A percentile compares a stretch with the other conserved stretches of the same genome.
These are phyloP conservation scores for Sporisorium graminicola DNA, from an alignment of 1,284 basidiomycete genomes.

Conservation along the genomic window DNA sequence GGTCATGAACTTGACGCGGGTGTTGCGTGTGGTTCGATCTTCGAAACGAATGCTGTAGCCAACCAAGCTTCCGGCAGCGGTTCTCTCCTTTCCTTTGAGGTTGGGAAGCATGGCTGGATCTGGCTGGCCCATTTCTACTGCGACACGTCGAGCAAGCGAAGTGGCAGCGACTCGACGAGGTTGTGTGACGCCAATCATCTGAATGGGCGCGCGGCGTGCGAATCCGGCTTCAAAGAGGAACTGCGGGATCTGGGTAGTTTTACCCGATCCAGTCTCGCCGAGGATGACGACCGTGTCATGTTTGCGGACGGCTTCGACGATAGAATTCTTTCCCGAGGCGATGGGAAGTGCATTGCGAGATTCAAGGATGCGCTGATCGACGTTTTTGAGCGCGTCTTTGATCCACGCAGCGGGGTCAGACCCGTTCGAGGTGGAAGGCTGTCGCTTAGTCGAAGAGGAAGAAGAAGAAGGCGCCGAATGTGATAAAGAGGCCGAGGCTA, in stretches of 20 bases:
- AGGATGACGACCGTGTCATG: slow-evolving; percentile 92
- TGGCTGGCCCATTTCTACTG: slow-evolving; percentile 80
- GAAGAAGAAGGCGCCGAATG: slow-evolving; percentile 12
- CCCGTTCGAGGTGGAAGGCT: slow-evolving; percentile 10
- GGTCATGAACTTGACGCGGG: slow-evolving; percentile 92
- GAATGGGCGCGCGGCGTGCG: slow-evolving; percentile 58
- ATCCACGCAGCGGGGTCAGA: slow-evolving; percentile 26
- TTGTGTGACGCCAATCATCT: slow-evolving; percentile 79
- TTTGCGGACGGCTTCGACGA: slow-evolving; percentile 69
- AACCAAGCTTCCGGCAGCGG: slow-evolving; percentile 73
- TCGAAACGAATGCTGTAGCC: slow-evolving; percentile 98
- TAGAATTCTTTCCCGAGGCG: slow-evolving; percentile 51
- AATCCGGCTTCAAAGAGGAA: slow-evolving; percentile 80
- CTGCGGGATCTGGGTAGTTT: slow-evolving; percentile 78
- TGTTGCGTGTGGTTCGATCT: slow-evolving; percentile 78
- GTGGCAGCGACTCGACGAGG: slow-evolving; percentile 94
- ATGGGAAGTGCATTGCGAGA: slow-evolving; percentile 59
- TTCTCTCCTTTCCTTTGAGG: slow-evolving; percentile 40
- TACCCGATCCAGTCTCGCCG: slow-evolving; percentile 97
- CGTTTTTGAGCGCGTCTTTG: slow-evolving; percentile 30
- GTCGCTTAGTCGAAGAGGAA: slow-evolving; percentile 10
- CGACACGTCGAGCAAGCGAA: slow-evolving; percentile 88
- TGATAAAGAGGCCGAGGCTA: background rate
- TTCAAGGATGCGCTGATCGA: slow-evolving; percentile 45
- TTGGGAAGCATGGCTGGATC: slow-evolving; percentile 49